Percentiles rank a stretch among this genome's conserved stretches.
phyloP scores from a whole-genome alignment of 2,329 filamentous ascomycete species.

The Ophiostoma novo-ulmi region DNA sequence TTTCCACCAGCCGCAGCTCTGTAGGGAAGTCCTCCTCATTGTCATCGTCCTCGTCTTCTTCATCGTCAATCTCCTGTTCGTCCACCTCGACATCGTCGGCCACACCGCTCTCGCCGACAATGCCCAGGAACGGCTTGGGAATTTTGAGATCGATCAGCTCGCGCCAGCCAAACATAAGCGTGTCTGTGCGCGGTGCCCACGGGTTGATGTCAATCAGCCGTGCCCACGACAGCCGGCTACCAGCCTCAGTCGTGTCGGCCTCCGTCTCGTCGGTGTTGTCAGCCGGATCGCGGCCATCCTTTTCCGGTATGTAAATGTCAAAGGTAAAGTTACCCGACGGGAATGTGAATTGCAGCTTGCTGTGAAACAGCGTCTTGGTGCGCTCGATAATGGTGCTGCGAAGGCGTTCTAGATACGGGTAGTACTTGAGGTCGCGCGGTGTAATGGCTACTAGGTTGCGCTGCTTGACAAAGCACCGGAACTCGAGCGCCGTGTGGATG shows the following conservation, averaged over 20 bases:
- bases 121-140: conserved; percentile 51
- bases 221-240: conserved; percentile 61
- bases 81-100: conserved; percentile 34
- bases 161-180: conserved; percentile 81
- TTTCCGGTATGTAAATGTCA: conserved; percentile 83
- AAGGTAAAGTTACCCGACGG: conserved; percentile 81
- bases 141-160: conserved; percentile 73
- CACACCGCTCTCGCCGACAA: conserved; percentile 32
- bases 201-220: conserved; percentile 93
- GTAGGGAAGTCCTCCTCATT: conserved; percentile 58
- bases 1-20: conserved; percentile 75
- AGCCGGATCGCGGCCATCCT: conserved; percentile 32
- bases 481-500: conserved; percentile 86
- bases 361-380: conserved; percentile 72
- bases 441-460: conserved; percentile 74
- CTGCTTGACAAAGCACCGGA: conserved; percentile 88
- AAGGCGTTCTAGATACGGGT: conserved; percentile 67
- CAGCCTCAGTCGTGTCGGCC: conserved; percentile 42
- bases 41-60: conserved; percentile 39
- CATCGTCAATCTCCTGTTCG: conserved; percentile 31
- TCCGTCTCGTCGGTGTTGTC: conserved; percentile 33
- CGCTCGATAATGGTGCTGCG: conserved; percentile 60
- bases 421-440: conserved; percentile 87
- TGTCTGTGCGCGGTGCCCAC: conserved; percentile 86
- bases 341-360: conserved; percentile 69